phyloP scores from a whole-genome alignment of 306 rosid species.

The Spatholobus suberectus region DNA sequence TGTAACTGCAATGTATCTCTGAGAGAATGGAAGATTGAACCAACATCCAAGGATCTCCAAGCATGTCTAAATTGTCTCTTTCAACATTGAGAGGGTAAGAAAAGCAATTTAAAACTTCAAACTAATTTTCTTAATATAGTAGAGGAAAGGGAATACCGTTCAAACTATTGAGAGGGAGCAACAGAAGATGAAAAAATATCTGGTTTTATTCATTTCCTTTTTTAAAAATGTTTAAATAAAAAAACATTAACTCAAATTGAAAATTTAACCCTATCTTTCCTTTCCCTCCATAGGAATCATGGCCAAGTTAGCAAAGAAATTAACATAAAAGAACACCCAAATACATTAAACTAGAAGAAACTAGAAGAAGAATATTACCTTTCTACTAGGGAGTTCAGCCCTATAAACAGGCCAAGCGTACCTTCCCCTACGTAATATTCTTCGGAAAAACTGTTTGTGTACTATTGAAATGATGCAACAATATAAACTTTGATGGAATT shows the following conservation, averaged over 20 bases:
- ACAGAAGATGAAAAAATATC: not conserved
- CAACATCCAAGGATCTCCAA: not conserved
- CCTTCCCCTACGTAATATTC: conserved; percentile 75
- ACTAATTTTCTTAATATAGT: not conserved
- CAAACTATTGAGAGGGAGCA: not conserved
- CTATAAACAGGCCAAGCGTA: conserved; percentile 71
- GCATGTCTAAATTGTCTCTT: not conserved
- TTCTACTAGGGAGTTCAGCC: conserved; percentile 72
- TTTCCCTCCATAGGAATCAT: not conserved
- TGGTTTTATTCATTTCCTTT: not conserved
- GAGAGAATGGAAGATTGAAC: not conserved
- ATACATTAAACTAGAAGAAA: not conserved
- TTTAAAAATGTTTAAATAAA: not conserved
- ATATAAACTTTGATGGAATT: conserved; percentile 55
- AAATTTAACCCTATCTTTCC: not conserved
- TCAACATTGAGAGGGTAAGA: not conserved
- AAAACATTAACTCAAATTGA: not conserved
- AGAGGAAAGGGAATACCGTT: not conserved
- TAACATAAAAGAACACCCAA: not conserved
- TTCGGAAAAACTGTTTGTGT: conserved; percentile 70
- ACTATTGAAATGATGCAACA: conserved; percentile 74
- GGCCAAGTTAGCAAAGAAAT: conserved; percentile 11
- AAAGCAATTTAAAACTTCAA: not conserved
- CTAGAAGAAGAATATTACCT: conserved; percentile 63
- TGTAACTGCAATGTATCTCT: not conserved